A percentile compares a stretch with the other conserved stretches of the same genome.
These are phyloP conservation scores for Apiospora kogelbergensis DNA, from an alignment of 2,329 filamentous ascomycete species.

Conservation along the genomic window DNA sequence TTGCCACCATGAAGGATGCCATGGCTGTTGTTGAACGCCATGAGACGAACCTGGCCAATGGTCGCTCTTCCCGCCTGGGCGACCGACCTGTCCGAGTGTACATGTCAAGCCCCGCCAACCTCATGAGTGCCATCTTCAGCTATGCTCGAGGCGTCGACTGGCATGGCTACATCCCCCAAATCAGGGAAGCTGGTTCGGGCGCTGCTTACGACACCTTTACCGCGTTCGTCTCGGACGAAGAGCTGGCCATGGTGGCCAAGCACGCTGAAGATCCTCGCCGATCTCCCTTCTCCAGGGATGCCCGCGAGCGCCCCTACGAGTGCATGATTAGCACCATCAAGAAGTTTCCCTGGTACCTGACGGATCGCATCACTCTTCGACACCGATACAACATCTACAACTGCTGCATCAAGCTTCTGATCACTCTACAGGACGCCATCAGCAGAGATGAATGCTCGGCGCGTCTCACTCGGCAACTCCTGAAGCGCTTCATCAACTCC, in stretches of 20 bases:
- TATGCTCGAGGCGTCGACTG: constrained; percentile 56
- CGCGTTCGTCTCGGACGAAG: constrained; percentile 61
- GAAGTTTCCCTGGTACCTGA: constrained; percentile 63
- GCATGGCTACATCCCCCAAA: constrained; percentile 45
- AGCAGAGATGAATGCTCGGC: constrained; percentile 37
- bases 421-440: constrained; percentile 43
- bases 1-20: constrained; percentile 49
- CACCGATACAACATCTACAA: constrained; percentile 56
- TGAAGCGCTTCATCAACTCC: constrained; percentile 51
- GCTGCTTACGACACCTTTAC: constrained; percentile 55
- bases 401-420: constrained; percentile 49
- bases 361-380: constrained; percentile 55
- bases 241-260: constrained; percentile 63
- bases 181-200: constrained; percentile 32
- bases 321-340: constrained; percentile 63
- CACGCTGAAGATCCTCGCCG: constrained; percentile 61
- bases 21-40: constrained; percentile 51
- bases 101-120: constrained; percentile 52
- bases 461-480: constrained; percentile 52
- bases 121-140: constrained; percentile 65
- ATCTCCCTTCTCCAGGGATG: constrained; percentile 60
- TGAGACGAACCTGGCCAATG: constrained; percentile 24
- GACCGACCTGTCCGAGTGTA: constrained; percentile 57
- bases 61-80: constrained; percentile 50
- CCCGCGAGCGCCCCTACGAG: constrained; percentile 65